Conservation (phyloP, 306 rosid genomes). For the Cajanus cajan region DNA sequence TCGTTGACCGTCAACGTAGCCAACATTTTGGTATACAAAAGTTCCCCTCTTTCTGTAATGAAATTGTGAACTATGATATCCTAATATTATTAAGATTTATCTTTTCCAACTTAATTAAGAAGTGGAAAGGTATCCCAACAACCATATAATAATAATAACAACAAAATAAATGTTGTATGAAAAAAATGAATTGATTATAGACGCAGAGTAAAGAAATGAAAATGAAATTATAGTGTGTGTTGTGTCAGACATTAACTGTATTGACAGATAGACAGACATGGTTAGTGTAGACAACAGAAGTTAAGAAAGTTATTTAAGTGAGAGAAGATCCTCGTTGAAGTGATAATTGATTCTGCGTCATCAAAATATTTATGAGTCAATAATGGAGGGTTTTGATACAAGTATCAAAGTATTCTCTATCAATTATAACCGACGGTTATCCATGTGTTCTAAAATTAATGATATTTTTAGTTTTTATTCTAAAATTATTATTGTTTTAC, state of each 20-base stretch:
- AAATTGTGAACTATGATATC: background rate
- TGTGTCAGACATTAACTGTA: background rate
- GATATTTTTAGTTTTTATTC: too few relatives aligned
- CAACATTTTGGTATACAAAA: background rate
- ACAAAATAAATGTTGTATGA: background rate
- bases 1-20: background rate
- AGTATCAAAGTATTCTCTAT: background rate
- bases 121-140: background rate
- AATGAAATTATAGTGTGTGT: background rate
- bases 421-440: too few relatives aligned
- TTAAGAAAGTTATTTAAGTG: background rate
- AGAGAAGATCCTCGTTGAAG: background rate
- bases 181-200: background rate
- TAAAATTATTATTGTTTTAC: too few relatives aligned
- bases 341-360: background rate
- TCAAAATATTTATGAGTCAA: background rate
- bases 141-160: background rate
- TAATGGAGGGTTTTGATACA: background rate
- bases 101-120: background rate
- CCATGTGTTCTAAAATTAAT: too few relatives aligned
- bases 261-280: background rate
- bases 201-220: background rate
- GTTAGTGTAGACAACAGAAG: background rate
- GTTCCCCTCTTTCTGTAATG: background rate
- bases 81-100: background rate